Evolutionary conservation across 2,329 filamentous ascomycete species (phyloP).

Genomic region (Fusarium continuum): DNA sequence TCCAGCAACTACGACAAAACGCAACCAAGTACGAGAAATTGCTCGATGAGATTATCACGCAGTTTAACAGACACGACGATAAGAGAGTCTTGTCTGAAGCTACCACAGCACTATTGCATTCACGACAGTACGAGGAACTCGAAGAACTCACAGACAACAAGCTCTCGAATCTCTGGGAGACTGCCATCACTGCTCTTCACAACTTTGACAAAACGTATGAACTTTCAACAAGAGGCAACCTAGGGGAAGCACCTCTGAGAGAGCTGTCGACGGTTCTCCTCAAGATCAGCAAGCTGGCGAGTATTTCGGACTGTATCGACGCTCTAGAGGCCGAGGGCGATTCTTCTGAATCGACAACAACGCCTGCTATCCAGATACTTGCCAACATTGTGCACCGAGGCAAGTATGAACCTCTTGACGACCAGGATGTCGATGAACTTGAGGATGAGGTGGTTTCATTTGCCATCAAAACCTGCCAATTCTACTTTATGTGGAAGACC

Average conservation of each 20-base stretch:
- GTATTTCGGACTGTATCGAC: slow-evolving; percentile 80
- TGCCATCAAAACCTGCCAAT: slow-evolving; percentile 78
- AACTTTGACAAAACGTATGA: slow-evolving; percentile 76
- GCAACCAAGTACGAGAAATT: slow-evolving; percentile 81
- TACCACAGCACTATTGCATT: slow-evolving; percentile 82
- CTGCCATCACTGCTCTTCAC: slow-evolving; percentile 76
- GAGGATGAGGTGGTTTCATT: slow-evolving; percentile 83
- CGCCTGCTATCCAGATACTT: slow-evolving; percentile 72
- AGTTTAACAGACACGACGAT: slow-evolving; percentile 93
- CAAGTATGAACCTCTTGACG: slow-evolving; percentile 71
- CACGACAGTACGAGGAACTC: slow-evolving; percentile 85
- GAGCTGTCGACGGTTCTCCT: slow-evolving; percentile 78
- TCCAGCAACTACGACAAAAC: slow-evolving; percentile 89
- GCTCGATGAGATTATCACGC: slow-evolving; percentile 90
- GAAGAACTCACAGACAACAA: slow-evolving; percentile 86
- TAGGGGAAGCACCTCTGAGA: slow-evolving; percentile 71
- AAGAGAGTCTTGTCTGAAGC: slow-evolving; percentile 86
- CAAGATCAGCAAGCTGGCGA: slow-evolving; percentile 82
- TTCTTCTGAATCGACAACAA: slow-evolving; percentile 56
- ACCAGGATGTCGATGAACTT: slow-evolving; percentile 75
- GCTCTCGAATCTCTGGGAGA: slow-evolving; percentile 85
- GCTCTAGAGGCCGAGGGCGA: slow-evolving; percentile 72
- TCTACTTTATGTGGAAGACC: slow-evolving; percentile 97
- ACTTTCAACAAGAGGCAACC: slow-evolving; percentile 74
- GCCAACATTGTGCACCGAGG: slow-evolving; percentile 79